These are phyloP conservation scores for Solanum sparsipilum DNA, from an alignment of 257 asterid genomes.

Conservation along the genomic window DNA sequence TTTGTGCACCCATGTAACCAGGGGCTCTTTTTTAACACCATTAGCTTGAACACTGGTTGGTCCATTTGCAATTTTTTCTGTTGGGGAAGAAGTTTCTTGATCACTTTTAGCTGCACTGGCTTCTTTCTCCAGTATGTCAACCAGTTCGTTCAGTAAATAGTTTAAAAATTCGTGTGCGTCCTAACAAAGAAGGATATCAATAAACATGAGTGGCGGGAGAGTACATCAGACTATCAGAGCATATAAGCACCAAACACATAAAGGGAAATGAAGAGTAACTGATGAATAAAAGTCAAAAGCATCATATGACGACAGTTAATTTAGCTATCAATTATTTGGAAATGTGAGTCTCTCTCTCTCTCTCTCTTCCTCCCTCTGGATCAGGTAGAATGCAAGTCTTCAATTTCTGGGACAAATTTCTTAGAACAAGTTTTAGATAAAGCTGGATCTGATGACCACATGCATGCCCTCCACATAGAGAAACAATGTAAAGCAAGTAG, in stretches of 20 bases:
- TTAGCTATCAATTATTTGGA: neutral
- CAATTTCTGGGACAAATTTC: neutral
- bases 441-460: neutral
- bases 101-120: constrained; percentile 46
- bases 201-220: neutral
- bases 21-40: constrained; percentile 50
- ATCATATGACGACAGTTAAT: neutral
- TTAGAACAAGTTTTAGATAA: neutral
- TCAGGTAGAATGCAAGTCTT: neutral
- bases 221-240: neutral
- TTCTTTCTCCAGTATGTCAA: constrained; percentile 86
- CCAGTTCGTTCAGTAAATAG: constrained; percentile 78
- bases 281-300: neutral
- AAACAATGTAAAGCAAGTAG: neutral
- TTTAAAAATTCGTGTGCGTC: constrained; percentile 92
- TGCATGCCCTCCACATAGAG: neutral
- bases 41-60: constrained; percentile 33
- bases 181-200: constrained; percentile 17
- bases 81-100: constrained; percentile 35
- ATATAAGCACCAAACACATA: neutral
- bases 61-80: constrained; percentile 58
- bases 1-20: constrained; percentile 88
- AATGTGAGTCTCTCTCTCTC: neutral
- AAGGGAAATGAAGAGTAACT: neutral
- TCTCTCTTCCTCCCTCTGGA: neutral